These are phyloP conservation scores for Phytophthora fragariaefolia DNA, from an alignment of 352 stramenopile genomes.

Conservation along the genomic window DNA sequence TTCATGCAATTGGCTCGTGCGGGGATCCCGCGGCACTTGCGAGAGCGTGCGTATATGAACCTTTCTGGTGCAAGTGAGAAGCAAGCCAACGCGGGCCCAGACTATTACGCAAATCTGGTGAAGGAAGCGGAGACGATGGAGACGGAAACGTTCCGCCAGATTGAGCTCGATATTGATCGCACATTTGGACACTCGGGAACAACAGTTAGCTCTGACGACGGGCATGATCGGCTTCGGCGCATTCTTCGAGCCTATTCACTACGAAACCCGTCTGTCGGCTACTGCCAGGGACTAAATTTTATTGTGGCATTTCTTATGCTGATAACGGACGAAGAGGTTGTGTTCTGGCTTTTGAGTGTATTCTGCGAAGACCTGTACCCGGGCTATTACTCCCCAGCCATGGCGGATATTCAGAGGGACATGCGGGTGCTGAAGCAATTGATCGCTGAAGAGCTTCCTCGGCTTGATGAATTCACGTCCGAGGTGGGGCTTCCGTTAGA, in stretches of 20 bases:
- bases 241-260: constrained; percentile 86
- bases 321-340: constrained; percentile 82
- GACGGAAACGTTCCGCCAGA: constrained; percentile 76
- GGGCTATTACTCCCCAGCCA: constrained; percentile 89
- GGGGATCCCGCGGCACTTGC: constrained; percentile 70
- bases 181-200: constrained; percentile 84
- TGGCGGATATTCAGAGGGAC: constrained; percentile 91
- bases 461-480: constrained; percentile 75
- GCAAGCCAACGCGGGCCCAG: constrained; percentile 46
- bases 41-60: constrained; percentile 76
- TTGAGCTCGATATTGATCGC: constrained; percentile 88
- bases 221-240: constrained; percentile 59
- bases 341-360: constrained; percentile 89
- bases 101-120: constrained; percentile 65
- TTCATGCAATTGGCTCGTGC: constrained; percentile 47
- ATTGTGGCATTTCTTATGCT: constrained; percentile 88
- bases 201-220: constrained; percentile 62
- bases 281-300: constrained; percentile 92
- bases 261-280: constrained; percentile 79
- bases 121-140: constrained; percentile 51
- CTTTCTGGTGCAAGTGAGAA: constrained; percentile 69
- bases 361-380: constrained; percentile 92
- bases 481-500: constrained; percentile 86
- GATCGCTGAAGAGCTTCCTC: constrained; percentile 81
- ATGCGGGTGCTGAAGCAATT: constrained; percentile 90